Evolutionary conservation across 805 yeast genomes (phyloP).

Genomic region (Wickerhamomyces bisporus): DNA sequence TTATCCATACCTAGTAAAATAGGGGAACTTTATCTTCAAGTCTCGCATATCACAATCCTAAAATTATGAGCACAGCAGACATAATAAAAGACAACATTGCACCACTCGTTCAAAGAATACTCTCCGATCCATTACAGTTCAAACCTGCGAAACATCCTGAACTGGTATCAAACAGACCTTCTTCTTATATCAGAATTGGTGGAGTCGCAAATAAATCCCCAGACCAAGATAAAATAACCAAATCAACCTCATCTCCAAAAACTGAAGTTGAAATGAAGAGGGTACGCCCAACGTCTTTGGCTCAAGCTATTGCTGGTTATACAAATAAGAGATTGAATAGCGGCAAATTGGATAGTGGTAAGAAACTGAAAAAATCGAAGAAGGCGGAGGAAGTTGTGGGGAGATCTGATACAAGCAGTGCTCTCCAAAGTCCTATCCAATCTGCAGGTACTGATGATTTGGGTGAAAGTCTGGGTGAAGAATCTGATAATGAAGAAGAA

Average conservation of each 20-base stretch:
- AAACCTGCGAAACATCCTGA: conserved; percentile 56
- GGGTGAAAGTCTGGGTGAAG: conserved; percentile 32
- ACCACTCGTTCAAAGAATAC: conserved; percentile 59
- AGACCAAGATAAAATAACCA: background rate
- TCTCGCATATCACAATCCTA: background rate
- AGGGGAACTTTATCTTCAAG: no score
- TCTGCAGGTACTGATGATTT: conserved; percentile 22
- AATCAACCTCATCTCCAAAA: background rate
- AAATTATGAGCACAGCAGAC: conserved; percentile 19
- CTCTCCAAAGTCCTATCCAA: conserved; percentile 6
- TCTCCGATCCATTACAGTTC: conserved; percentile 58
- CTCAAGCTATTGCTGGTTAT: conserved; percentile 23
- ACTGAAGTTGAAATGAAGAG: background rate
- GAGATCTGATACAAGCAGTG: conserved; percentile 1
- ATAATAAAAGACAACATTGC: conserved; percentile 30
- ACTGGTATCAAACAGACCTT: conserved; percentile 38
- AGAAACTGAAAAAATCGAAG: conserved; percentile 23
- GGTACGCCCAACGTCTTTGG: conserved; percentile 18
- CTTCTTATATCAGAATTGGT: conserved; percentile 38
- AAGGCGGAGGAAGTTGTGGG: conserved; percentile 7
- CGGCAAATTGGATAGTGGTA: conserved; percentile 7
- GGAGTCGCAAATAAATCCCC: conserved; percentile 4
- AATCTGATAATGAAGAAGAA: conserved; percentile 16
- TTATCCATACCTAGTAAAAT: no score
- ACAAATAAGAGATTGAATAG: conserved; percentile 20